Evolutionary conservation across 2,329 filamentous ascomycete species (phyloP).

Genomic region (Pseudogymnoascus pannorum): DNA sequence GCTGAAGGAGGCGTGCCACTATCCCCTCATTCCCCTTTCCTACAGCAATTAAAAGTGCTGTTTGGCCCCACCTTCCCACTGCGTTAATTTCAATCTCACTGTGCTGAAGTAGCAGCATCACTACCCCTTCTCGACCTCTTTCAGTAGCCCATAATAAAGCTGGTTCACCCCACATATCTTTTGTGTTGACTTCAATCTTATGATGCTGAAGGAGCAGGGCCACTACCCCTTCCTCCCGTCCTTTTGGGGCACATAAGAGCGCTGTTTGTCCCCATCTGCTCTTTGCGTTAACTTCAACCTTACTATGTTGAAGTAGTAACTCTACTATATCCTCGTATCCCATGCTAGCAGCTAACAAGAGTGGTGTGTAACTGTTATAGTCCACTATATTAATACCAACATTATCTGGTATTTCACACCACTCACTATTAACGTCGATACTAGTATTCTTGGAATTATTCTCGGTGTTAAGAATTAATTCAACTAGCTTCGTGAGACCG

Average conservation of each 20-base stretch:
- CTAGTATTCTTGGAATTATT: not conserved
- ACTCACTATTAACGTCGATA: not conserved
- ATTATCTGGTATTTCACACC: not conserved
- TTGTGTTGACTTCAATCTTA: no score
- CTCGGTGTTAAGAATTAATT: not conserved
- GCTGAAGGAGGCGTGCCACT: not conserved
- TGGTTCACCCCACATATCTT: no score
- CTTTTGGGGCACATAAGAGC: no score
- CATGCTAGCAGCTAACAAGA: not conserved
- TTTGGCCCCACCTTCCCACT: fast-evolving
- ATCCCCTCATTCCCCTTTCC: not conserved
- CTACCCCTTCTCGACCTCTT: not conserved
- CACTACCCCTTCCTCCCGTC: no score
- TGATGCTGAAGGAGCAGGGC: no score
- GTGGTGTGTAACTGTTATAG: not conserved
- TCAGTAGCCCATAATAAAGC: no score
- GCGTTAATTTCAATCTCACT: not conserved
- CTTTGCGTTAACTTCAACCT: not conserved
- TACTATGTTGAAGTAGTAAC: not conserved
- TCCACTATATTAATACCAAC: not conserved
- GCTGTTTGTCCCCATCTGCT: no score
- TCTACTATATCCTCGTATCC: not conserved
- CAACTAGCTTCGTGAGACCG: not conserved
- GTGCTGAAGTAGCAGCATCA: not conserved
- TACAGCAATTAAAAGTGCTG: not conserved